Percentiles rank a stretch among this genome's conserved stretches.
Evolutionary conservation across 2,329 filamentous ascomycete genomes (phyloP).

Genomic region (Talaromyces funiculosus): DNA sequence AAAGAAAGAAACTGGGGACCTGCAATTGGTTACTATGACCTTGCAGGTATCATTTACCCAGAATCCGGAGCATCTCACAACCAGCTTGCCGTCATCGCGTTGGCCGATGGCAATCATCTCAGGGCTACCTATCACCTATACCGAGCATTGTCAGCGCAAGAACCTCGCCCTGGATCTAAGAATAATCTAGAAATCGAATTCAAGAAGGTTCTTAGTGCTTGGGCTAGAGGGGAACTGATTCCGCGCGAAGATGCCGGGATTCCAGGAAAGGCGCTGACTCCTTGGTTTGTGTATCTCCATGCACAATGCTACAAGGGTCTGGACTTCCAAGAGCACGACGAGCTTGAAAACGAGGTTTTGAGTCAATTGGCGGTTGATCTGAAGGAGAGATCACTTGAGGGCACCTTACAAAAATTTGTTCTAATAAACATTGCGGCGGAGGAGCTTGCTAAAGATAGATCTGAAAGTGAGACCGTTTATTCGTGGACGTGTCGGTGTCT

Average conservation of each 20-base stretch:
- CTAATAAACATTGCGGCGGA: slow-evolving; percentile 84
- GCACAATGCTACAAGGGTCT: slow-evolving; percentile 75
- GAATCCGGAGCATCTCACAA: slow-evolving; percentile 78
- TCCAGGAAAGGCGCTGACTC: slow-evolving; percentile 56
- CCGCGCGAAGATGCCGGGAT: slow-evolving; percentile 46
- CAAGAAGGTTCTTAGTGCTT: slow-evolving; percentile 55
- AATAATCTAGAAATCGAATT: slow-evolving; percentile 78
- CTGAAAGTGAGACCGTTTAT: slow-evolving; percentile 44
- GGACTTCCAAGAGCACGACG: slow-evolving; percentile 67
- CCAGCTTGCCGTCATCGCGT: slow-evolving; percentile 80
- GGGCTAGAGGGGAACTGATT: slow-evolving; percentile 51
- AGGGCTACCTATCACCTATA: slow-evolving; percentile 87
- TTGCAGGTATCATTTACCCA: slow-evolving; percentile 74
- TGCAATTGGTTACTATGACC: slow-evolving; percentile 75
- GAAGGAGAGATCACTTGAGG: slow-evolving; percentile 60
- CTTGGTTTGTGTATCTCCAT: slow-evolving; percentile 82
- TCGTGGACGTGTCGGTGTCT: neutral
- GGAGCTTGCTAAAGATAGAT: slow-evolving; percentile 59
- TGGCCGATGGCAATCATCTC: slow-evolving; percentile 70
- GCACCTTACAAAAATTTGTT: slow-evolving; percentile 69
- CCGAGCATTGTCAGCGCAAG: slow-evolving; percentile 67
- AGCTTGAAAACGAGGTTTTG: slow-evolving; percentile 80
- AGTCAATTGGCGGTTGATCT: slow-evolving; percentile 68
- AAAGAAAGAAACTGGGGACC: slow-evolving; percentile 72
- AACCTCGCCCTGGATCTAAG: slow-evolving; percentile 68